Evolutionary conservation across 352 stramenopile species (phyloP).

Genomic region (Phytophthora pisi): DNA sequence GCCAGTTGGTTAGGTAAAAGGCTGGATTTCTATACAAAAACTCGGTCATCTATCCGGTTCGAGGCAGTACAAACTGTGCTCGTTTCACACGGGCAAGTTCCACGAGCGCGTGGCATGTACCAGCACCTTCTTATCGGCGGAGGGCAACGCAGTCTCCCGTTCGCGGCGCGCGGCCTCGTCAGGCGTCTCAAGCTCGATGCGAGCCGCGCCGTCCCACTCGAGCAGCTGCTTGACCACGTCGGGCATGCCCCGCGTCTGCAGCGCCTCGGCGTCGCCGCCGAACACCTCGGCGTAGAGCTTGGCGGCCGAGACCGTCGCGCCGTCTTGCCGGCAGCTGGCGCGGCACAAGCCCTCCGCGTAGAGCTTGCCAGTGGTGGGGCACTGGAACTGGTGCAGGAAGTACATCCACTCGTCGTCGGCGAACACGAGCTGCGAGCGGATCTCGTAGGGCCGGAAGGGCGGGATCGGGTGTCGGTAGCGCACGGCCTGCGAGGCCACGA

Average conservation of each 20-base stretch:
- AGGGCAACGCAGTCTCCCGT: constrained; percentile 19
- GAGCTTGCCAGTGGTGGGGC: constrained; percentile 58
- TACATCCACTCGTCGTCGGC: constrained; percentile 63
- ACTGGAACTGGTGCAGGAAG: constrained; percentile 65
- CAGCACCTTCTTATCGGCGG: constrained; percentile 19
- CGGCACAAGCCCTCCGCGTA: constrained; percentile 63
- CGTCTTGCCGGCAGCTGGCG: constrained; percentile 37
- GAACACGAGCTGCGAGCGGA: constrained; percentile 55
- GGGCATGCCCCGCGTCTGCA: constrained; percentile 41
- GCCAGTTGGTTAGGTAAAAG: constrained; percentile 1
- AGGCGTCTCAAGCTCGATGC: constrained; percentile 34
- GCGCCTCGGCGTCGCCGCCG: constrained; percentile 12
- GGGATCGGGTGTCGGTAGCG: constrained; percentile 64
- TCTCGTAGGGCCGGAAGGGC: constrained; percentile 63
- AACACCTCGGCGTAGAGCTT: constrained; percentile 42
- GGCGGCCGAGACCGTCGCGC: constrained; percentile 20
- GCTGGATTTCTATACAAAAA: constrained; percentile 4
- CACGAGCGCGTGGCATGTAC: constrained; percentile 35
- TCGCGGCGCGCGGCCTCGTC: constrained; percentile 22
- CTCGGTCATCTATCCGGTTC: constrained; percentile 8
- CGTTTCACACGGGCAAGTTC: constrained; percentile 40
- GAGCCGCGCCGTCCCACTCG: constrained; percentile 43
- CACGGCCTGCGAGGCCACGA: constrained; percentile 63
- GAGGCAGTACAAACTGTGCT: background rate
- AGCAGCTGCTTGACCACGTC: constrained; percentile 51